Percentiles rank a stretch among this genome's conserved stretches.
Evolutionary conservation across 225 moss, liverwort and hornwort genomes (phyloP).

Genomic region (Thuidium tamariscinum): DNA sequence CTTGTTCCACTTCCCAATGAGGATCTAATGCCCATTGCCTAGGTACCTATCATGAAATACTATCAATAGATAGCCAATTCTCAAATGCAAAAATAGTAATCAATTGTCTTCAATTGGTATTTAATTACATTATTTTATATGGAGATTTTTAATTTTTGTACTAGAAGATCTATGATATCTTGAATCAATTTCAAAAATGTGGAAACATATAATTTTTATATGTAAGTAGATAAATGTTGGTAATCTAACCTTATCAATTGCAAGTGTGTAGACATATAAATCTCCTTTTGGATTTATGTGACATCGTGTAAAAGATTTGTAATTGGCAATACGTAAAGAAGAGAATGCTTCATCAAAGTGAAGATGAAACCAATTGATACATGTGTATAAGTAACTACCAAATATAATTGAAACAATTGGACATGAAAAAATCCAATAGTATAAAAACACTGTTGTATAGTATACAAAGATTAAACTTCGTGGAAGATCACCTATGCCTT

Average conservation of each 20-base stretch:
- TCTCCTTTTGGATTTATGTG: conserved; percentile 30
- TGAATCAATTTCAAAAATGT: fast-evolving
- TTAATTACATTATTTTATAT: background rate
- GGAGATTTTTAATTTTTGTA: background rate
- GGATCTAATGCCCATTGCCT: conserved; percentile 52
- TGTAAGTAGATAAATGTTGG: fast-evolving
- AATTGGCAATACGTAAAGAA: conserved; percentile 44
- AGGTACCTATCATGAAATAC: conserved; percentile 10
- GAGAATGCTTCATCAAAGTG: conserved; percentile 62
- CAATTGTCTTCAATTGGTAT: fast-evolving
- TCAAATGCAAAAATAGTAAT: background rate
- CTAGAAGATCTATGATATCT: background rate
- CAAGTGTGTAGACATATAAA: conserved; percentile 39
- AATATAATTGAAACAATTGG: conserved; percentile 44
- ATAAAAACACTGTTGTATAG: conserved; percentile 32
- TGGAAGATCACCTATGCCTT: conserved; percentile 21
- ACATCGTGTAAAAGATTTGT: conserved; percentile 42
- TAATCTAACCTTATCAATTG: conserved; percentile 31
- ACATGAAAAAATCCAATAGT: conserved; percentile 53
- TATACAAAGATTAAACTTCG: conserved; percentile 27
- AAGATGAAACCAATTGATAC: conserved; percentile 58
- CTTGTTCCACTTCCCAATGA: conserved; percentile 50
- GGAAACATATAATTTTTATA: no score
- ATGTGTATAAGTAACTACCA: conserved; percentile 45
- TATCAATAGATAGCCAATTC: background rate